Evolutionary conservation across 176 grass and related monocot genomes (phyloP).

Genomic region (Poa annua): DNA sequence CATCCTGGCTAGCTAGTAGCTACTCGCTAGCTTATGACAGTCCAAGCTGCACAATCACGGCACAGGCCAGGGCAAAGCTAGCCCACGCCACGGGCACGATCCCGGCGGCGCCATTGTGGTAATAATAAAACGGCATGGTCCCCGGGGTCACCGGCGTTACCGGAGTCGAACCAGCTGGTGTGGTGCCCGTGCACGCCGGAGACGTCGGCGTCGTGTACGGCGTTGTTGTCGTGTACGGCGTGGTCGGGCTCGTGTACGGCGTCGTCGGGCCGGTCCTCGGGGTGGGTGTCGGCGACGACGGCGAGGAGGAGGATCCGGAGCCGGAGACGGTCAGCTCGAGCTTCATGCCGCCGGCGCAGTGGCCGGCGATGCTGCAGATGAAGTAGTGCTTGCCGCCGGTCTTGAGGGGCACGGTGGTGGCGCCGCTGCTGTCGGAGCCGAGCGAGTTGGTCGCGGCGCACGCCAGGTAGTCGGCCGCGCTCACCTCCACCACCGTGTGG

Average conservation of each 20-base stretch:
- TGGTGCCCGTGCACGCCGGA: slow-evolving; percentile 39
- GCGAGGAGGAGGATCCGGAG: slow-evolving; percentile 25
- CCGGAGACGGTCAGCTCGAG: slow-evolving; percentile 62
- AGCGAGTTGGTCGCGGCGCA: slow-evolving; percentile 62
- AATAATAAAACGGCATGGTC: slow-evolving; percentile 35
- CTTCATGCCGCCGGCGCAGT: slow-evolving; percentile 87
- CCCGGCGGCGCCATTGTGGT: slow-evolving; percentile 15
- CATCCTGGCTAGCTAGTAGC: slow-evolving; percentile 41
- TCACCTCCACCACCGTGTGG: slow-evolving; percentile 80
- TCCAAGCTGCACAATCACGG: slow-evolving; percentile 41
- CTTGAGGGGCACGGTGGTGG: slow-evolving; percentile 62
- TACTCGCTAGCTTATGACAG: slow-evolving; percentile 34
- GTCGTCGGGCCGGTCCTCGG: slow-evolving; percentile 34
- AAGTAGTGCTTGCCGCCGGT: slow-evolving; percentile 76
- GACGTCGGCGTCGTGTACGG: slow-evolving; percentile 36
- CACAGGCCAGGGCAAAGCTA: slow-evolving; percentile 33
- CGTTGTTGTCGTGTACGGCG: slow-evolving; percentile 16
- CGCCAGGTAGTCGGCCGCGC: slow-evolving; percentile 63
- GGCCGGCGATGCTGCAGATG: slow-evolving; percentile 67
- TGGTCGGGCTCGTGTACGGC: slow-evolving; percentile 32
- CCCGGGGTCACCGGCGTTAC: slow-evolving; percentile 30
- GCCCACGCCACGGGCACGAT: slow-evolving; percentile 22
- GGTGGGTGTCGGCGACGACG: slow-evolving; percentile 40
- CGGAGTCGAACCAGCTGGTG: slow-evolving; percentile 17
- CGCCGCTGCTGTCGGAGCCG: slow-evolving; percentile 66